A percentile compares a stretch with the other conserved stretches of the same genome.
Evolutionary conservation across 768 basidiomycete genomes (phyloP).

Genomic region (Cyclocybe aegerita): DNA sequence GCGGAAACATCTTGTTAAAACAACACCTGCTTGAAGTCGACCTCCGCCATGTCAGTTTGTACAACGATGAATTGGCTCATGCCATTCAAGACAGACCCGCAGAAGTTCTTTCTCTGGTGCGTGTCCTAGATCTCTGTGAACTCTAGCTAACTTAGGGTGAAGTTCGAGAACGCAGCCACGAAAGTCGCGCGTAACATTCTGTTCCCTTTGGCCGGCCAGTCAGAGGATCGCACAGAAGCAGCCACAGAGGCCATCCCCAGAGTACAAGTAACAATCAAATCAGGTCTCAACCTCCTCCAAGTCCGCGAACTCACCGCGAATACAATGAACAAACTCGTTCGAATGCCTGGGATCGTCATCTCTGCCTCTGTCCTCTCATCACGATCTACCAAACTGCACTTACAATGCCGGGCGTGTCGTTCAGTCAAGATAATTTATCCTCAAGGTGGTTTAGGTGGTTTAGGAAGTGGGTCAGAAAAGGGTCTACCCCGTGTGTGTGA

Average conservation of each 20-base stretch:
- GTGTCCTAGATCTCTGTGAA: constrained; percentile 19
- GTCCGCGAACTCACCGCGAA: constrained; percentile 94
- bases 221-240: constrained; percentile 39
- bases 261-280: constrained; percentile 85
- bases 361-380: constrained; percentile 93
- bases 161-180: constrained; percentile 93
- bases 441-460: constrained; percentile 74
- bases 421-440: constrained; percentile 79
- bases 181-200: constrained; percentile 82
- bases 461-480: constrained; percentile 83
- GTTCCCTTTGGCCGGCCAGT: constrained; percentile 68
- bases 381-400: constrained; percentile 86
- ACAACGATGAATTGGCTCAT: constrained; percentile 93
- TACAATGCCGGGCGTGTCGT: constrained; percentile 92
- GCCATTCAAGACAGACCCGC: constrained; percentile 86
- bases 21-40: constrained; percentile 88
- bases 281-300: constrained; percentile 90
- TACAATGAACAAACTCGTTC: constrained; percentile 93
- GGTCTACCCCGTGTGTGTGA: constrained; percentile 89
- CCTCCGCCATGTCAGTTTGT: constrained; percentile 73
- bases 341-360: constrained; percentile 97
- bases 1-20: constrained; percentile 86
- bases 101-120: constrained; percentile 84
- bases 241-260: constrained; percentile 49
- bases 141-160: neutral